Base-by-base conservation (phyloP, 495 filamentous ascomycete species). In the Xanthoparmelia taractica region DNA sequence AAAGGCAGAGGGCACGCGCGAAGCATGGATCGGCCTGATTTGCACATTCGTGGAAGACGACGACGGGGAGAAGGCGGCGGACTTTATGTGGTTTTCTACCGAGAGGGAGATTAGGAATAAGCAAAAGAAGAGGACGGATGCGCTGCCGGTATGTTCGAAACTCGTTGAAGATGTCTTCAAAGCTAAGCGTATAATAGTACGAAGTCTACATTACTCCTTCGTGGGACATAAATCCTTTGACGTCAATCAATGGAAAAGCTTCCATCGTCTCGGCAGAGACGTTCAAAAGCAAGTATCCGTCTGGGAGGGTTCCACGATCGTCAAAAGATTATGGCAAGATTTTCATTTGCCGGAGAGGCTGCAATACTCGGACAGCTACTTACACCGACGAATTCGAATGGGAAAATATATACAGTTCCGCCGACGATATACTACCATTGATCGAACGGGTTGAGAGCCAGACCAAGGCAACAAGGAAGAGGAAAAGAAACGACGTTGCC, bases 381-480 rank as follows among this genome's bases (percentile, higher is more conserved):
- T 99, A 97, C 71, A 97, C 94, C 0, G 84, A 92, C 7, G 95
- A 97, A 69, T 96, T 97, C 64, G 65, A 83, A 8, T 99, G 94
- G 94, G 91, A 96, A 69, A 81, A 95, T 38, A 76, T 94, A 15
- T 95, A 89, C 67, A 77, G 79, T 7, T 84, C 87, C 27, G 75
- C 81, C 31, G 84, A 82, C 57, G 81, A 91, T 73, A 75, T 94
- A 67, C 74, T 75, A 18, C 68, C 74, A 0, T 75, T 98, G 37
- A 79, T 86, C 48, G 79, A 85, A 31, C 72, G 86, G 67, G 78
- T 97, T 33, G 79, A 85, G 66, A 77, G 78, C 60, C 84, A 85
- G 45, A 93, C 89, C n/a, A 87, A 84, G 65, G 79, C 81, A 23
- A 87, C 85, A 20, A 84, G 85, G 71, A 92, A 84, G 72, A 80